Conservation (phyloP, 495 filamentous ascomycete species). For the Penicillium coffeae region DNA sequence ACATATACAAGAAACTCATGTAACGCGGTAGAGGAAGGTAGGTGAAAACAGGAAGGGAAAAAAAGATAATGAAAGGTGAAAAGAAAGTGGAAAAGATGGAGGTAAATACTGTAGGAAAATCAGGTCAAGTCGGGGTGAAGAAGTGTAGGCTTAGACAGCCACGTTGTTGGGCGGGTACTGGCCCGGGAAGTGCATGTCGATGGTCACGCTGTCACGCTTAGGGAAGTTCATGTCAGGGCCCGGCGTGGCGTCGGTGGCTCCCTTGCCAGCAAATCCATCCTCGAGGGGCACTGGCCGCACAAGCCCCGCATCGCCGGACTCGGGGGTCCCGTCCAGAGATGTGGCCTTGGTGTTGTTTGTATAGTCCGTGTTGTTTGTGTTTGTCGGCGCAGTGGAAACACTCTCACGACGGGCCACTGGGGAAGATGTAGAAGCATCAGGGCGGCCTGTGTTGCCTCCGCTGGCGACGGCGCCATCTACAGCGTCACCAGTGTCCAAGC, state of each 20-base stretch:
- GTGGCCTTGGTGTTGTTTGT: constrained; percentile 37
- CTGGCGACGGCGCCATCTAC: constrained; percentile 20
- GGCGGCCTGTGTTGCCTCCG: constrained; percentile 21
- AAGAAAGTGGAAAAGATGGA: neutral
- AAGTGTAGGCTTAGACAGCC: constrained; percentile 20
- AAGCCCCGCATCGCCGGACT: constrained; percentile 3
- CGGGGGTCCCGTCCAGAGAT: constrained; percentile 28
- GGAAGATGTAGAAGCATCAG: constrained; percentile 22
- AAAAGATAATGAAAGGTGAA: neutral
- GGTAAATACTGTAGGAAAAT: constrained; percentile 9
- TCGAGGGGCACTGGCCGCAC: constrained; percentile 1
- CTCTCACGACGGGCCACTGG: constrained; percentile 33
- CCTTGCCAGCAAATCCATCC: constrained; percentile 6
- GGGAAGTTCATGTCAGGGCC: constrained; percentile 14
- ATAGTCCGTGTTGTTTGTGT: constrained; percentile 34
- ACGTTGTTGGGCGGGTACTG: constrained; percentile 35
- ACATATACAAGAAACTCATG: constrained; percentile 8
- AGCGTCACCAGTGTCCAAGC: constrained; percentile 20
- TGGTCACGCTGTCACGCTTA: constrained; percentile 28
- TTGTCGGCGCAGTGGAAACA: constrained; percentile 37
- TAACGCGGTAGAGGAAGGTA: constrained; percentile 6
- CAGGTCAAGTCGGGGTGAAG: constrained; percentile 1
- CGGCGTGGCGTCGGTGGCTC: neutral
- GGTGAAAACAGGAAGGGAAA: neutral
- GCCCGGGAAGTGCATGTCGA: constrained; percentile 39